These are phyloP conservation scores for Musa itinerans DNA, from an alignment of 176 grass and related monocot species.

Conservation along the genomic window DNA sequence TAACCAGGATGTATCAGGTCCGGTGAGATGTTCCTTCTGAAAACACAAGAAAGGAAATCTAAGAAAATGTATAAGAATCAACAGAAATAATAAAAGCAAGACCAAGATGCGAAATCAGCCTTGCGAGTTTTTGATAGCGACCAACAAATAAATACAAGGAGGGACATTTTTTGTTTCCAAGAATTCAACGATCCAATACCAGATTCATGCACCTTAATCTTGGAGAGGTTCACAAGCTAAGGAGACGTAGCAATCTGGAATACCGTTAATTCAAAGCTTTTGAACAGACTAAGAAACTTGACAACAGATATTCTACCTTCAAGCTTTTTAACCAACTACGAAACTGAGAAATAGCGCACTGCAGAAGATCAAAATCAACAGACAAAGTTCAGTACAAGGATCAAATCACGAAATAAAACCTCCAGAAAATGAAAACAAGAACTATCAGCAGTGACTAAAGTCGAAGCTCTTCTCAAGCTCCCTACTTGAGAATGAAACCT, in stretches of 20 bases:
- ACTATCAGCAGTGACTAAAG: not conserved
- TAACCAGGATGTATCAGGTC: too few species aligned
- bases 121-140: constrained; percentile 11
- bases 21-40: too few species aligned
- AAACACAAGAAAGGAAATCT: not conserved
- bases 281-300: too few species aligned
- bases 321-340: too few species aligned
- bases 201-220: not conserved
- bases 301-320: not conserved
- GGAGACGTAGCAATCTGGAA: too few species aligned
- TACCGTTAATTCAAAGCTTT: not conserved
- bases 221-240: not conserved
- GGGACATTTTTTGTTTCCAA: not conserved
- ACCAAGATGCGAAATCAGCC: not conserved
- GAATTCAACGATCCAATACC: not conserved
- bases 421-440: too few species aligned
- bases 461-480: too few species aligned
- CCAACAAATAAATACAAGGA: constrained; percentile 16
- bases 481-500: too few species aligned
- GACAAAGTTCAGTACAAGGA: too few species aligned
- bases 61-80: not conserved
- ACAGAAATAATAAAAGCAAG: not conserved
- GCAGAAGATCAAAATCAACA: too few species aligned
- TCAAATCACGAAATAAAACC: too few species aligned
- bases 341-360: too few species aligned